A percentile compares a stretch with the other conserved stretches of the same genome.
phyloP scores from a whole-genome alignment of 1,284 basidiomycete genomes.

The Cutaneotrichosporon sp. region DNA sequence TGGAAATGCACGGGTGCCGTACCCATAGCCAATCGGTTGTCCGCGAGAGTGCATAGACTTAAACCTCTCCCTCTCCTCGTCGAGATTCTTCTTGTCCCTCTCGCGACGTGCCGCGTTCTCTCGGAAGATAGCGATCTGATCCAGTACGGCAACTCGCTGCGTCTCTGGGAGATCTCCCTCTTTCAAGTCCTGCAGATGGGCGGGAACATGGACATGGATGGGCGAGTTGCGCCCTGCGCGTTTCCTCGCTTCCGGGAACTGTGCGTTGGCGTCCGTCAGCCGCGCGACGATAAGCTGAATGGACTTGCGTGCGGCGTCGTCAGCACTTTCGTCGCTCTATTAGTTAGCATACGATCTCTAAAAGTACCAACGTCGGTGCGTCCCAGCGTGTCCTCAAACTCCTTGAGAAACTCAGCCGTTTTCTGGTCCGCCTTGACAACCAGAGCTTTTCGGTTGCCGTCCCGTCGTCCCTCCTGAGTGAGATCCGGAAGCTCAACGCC shows the following conservation, averaged over 20 bases:
- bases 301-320: constrained; percentile 38
- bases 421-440: constrained; percentile 92
- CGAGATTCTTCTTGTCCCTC: constrained; percentile 72
- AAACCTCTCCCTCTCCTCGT: constrained; percentile 47
- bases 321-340: constrained; percentile 47
- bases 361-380: constrained; percentile 62
- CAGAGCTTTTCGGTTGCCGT: constrained; percentile 77
- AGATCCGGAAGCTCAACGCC: constrained; percentile 78
- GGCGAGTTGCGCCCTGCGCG: constrained; percentile 49
- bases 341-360: background rate
- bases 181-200: constrained; percentile 88
- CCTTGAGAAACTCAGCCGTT: constrained; percentile 77
- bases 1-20: constrained; percentile 24
- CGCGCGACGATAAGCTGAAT: constrained; percentile 45
- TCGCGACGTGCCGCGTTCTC: constrained; percentile 80
- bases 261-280: constrained; percentile 32
- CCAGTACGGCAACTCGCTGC: constrained; percentile 85
- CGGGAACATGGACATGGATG: constrained; percentile 66
- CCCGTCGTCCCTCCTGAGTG: constrained; percentile 53
- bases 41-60: constrained; percentile 19
- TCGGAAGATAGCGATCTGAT: constrained; percentile 88
- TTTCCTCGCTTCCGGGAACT: constrained; percentile 21
- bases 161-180: constrained; percentile 94
- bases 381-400: constrained; percentile 72
- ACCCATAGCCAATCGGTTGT: constrained; percentile 29